Evolutionary conservation across 257 asterid genomes (phyloP).

Genomic region (Capsicum rhomboideum): DNA sequence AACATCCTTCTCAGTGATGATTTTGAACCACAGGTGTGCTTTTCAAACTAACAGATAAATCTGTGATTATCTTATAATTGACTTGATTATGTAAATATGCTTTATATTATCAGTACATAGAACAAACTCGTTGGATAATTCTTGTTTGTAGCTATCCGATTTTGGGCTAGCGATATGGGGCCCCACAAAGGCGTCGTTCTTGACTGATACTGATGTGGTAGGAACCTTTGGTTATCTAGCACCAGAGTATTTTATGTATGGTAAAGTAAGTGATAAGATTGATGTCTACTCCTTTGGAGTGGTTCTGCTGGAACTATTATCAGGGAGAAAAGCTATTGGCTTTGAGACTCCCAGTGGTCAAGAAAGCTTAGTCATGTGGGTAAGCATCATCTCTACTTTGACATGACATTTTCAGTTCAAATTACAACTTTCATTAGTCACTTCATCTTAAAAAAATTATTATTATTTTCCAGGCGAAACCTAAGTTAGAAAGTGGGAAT

Average conservation of each 20-base stretch:
- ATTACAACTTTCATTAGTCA: neutral
- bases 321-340: conserved; percentile 84
- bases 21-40: conserved; percentile 66
- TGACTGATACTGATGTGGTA: conserved; percentile 67
- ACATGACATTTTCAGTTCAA: neutral
- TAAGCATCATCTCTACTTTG: conserved; percentile 25
- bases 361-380: conserved; percentile 93
- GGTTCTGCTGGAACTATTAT: conserved; percentile 74
- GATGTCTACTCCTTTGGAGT: conserved; percentile 96
- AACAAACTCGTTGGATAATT: neutral
- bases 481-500: conserved; percentile 56
- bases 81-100: neutral
- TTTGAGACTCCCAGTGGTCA: conserved; percentile 50
- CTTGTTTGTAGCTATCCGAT: conserved; percentile 55
- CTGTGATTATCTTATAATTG: neutral
- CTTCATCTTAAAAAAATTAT: neutral
- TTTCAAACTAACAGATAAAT: neutral
- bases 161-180: conserved; percentile 94
- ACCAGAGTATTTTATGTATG: conserved; percentile 96
- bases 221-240: conserved; percentile 99
- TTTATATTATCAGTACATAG: neutral
- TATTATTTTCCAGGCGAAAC: conserved; percentile 49
- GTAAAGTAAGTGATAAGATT: conserved; percentile 87
- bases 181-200: conserved; percentile 51
- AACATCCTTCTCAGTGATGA: conserved; percentile 67